Evolutionary conservation across 768 basidiomycete genomes (phyloP), one percentile per base, ranked within the genome.

Genomic region (Boletus rex-veris): DNA sequence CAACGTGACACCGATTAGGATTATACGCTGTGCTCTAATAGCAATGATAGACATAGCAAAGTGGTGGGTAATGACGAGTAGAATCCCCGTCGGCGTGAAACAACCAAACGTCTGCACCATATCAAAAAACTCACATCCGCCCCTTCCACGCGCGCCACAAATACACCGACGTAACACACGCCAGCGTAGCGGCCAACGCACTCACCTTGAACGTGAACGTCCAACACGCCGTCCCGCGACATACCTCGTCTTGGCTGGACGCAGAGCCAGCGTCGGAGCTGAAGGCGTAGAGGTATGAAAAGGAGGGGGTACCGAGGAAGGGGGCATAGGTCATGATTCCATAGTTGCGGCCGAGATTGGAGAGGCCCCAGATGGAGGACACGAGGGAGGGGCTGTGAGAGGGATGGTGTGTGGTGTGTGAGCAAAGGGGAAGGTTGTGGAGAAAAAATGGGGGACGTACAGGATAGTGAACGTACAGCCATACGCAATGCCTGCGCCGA

Each of bases 271-370:
- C 69, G 4, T 77, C 78, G 7, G 85, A 79, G 44, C 89, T 64
- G 58, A 85, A 82, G 14, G 90, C 90, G 55, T 90, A 92, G 0
- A 92, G 64, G 66, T 88, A 91, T 3, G 90, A 90, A 66, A 90
- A 91, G 0, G 82, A 35, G 2, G 88, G 81, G 0, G 88, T 90
- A 6, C 88, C 90, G 24, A 83, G 67, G 67, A 91, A 87, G 5
- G 88, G 85, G 0, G 89, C 83, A 59, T 88, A 90, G 45, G 85
- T 82, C 52, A 90, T 63, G 36, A 89, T 68, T 24, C 89, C 88
- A 54, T 82, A 92, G 67, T 92, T 92, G 52, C 90, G 81, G 9
- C 83, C 90, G 5, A 85, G 72, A 56, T 88, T 79, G n/a, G 75
- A 63, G 26, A 77, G 65, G 12, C 90, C 90, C 87, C 88, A 92